Evolutionary conservation across 116 monocot genomes (phyloP).

Genomic region (Zostera marina): DNA sequence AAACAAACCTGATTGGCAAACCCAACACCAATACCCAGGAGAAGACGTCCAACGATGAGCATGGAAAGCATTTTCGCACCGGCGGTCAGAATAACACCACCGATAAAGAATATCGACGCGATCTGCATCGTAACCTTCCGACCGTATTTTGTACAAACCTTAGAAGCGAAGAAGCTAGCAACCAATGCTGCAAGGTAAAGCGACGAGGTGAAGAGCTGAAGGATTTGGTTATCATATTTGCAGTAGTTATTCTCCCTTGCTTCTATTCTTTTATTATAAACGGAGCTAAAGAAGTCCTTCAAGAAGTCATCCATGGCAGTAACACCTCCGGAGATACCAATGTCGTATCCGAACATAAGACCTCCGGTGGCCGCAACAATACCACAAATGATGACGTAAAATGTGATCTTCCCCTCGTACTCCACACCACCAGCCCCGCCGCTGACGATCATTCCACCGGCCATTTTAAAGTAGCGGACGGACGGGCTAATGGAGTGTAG

Average conservation of each 20-base stretch:
- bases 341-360: conserved; percentile 20
- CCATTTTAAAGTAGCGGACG: background rate
- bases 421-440: background rate
- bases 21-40: conserved; percentile 49
- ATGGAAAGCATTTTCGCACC: conserved; percentile 22
- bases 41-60: conserved; percentile 31
- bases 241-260: conserved; percentile 26
- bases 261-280: background rate
- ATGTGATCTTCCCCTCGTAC: conserved; percentile 14
- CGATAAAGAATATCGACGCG: conserved; percentile 29
- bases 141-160: conserved; percentile 16
- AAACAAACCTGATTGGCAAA: conserved; percentile 35
- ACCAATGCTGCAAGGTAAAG: conserved; percentile 38
- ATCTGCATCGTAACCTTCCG: conserved; percentile 23
- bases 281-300: conserved; percentile 3
- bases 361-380: conserved; percentile 18
- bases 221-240: conserved; percentile 43
- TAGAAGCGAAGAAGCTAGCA: conserved; percentile 27
- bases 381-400: conserved; percentile 13
- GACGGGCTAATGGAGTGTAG: too few relatives aligned
- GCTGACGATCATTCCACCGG: conserved; percentile 4
- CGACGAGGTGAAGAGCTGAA: conserved; percentile 44
- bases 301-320: conserved; percentile 14
- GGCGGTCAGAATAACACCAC: conserved; percentile 18
- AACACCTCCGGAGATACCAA: conserved; percentile 16